These are phyloP conservation scores for Trichoderma orchidacearum DNA, from an alignment of 495 filamentous ascomycete genomes.

Conservation along the genomic window DNA sequence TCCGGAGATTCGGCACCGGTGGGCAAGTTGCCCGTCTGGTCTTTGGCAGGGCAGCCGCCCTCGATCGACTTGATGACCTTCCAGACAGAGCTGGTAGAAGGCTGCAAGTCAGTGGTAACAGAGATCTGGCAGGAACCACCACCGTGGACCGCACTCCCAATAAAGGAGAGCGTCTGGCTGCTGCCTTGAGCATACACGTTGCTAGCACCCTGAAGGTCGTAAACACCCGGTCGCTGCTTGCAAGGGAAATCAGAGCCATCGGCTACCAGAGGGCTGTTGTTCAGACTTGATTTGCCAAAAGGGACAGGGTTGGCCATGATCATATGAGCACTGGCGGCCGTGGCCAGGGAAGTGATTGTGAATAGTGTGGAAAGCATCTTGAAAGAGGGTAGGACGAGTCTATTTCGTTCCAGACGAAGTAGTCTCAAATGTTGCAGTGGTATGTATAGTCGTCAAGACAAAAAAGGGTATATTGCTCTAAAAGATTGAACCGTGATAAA, in stretches of 20 bases:
- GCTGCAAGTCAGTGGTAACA: conserved; percentile 58
- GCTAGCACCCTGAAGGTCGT: conserved; percentile 18
- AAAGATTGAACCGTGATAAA: background rate
- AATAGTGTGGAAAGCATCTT: conserved; percentile 29
- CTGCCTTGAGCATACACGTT: conserved; percentile 40
- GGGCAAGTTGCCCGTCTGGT: conserved; percentile 25
- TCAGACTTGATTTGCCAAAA: conserved; percentile 34
- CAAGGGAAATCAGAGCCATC: conserved; percentile 65
- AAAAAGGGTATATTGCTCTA: background rate
- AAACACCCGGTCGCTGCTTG: conserved; percentile 36
- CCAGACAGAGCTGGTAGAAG: conserved; percentile 44
- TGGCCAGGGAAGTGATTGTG: conserved; percentile 25
- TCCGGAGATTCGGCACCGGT: conserved; percentile 14
- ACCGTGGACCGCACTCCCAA: conserved; percentile 56
- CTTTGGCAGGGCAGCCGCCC: conserved; percentile 59
- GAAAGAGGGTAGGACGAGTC: conserved; percentile 6
- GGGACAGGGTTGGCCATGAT: conserved; percentile 56
- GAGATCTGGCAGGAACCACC: conserved; percentile 82
- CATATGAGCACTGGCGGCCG: conserved; percentile 52
- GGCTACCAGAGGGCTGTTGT: conserved; percentile 39
- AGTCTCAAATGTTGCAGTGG: conserved; percentile 8
- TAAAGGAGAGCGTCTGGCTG: conserved; percentile 38
- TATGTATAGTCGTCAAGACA: conserved; percentile 2
- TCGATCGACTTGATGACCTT: conserved; percentile 74
- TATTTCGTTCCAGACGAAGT: conserved; percentile 22